Evolutionary conservation across 2,329 filamentous ascomycete species (phyloP), one percentile per base, ranked within the genome.

Genomic region (Cyclaneusma minus): DNA sequence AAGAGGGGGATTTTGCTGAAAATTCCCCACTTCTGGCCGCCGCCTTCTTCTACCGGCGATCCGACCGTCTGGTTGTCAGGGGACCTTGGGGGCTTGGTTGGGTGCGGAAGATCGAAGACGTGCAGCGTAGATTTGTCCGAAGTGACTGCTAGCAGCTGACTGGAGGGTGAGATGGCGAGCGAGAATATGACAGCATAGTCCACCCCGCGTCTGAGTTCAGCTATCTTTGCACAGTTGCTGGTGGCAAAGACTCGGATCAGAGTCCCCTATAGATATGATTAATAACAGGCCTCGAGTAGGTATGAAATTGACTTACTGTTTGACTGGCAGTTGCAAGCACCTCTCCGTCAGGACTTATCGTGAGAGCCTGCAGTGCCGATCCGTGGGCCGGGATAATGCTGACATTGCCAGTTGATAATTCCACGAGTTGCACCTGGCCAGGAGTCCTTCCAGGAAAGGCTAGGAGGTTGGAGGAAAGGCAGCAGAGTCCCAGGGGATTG

Each of bases 111-210:
- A 44, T 95, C 84, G 46, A 94, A 98, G 19, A 98, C 67, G 51
- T 98, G 89, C 7, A 98, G 62, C 1, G 85, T 98, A 5, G 82
- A 85, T 54, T 95, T 98, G 59, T 98, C 89, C 2, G 85, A 94
- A 1, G 87, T 95, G 34, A 84, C 87, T 14, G 89, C 89, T 7
- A 95, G 64, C 45, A 84, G 66, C 22, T 64, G 68, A 27, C 78
- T 80, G 1, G 74, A 74, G 1, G 85, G 85, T 12, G 81, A 91
- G 49, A 98, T 89, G 7, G 78, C 76, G 7, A 98, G 61, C 2
- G 81, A 87, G 53, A 81, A 93, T 38, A 95, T 79, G 28, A 73
- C 72, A 10, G 89, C 85, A 18, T 73, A 77, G 43, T 98, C 89
- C 24, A 92, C 76, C 21, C 89, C 89, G 17, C 89, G 73, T 22